Base-by-base conservation (phyloP, 2,329 filamentous ascomycete genomes). In the Raffaelea albimanens region DNA sequence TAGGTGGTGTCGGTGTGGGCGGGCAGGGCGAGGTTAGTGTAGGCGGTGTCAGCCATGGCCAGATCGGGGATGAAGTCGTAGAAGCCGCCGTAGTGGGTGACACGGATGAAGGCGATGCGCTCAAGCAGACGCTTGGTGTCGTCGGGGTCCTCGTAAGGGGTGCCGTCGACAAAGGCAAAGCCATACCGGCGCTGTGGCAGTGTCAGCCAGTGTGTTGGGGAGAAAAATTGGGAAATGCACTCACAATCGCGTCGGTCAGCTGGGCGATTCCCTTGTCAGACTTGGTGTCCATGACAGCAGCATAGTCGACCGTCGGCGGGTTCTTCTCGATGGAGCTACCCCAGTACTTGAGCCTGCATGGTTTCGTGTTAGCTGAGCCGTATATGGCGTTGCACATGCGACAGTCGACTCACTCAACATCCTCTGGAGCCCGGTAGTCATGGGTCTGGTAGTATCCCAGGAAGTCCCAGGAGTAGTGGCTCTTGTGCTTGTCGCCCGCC, bases 1-100 rank as follows among this genome's bases (percentile, higher is more conserved):
- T 98, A 97, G 1, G 91, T 95, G 7, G 80, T 97, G 66, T 98
- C 93, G 1, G 91, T 97, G 64, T 98, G 93, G 1, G 86, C 83
- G 19, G 81, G 79, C 3, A 98, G 76, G 1, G 82, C 82, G 44
- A 93, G 73, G 57, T 85, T 88, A 2, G 91, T 96, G 67, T 97
- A 98, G 3, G 89, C 89, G 2, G 87, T 94, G 59, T 95, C 89
- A 54, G 90, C 90, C 59, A 84, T 84, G 23, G 87, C 83, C 21
- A 96, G 76, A 63, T 96, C 86, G 5, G 90, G 85, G 1, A 87
- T 86, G 63, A 97, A 97, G 65, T 96, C 91, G 58, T 77, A 78
- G 59, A 76, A 75, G 50, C 67, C 79, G 69, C 87, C 91, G 63
- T 97, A 98, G 62, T 97, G 93, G 0, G 93, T 98, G 52, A 83